A percentile compares a stretch with the other conserved stretches of the same genome.
Evolutionary conservation across 1,284 basidiomycete genomes (phyloP).

Genomic region (Sanghuangporus baumii): DNA sequence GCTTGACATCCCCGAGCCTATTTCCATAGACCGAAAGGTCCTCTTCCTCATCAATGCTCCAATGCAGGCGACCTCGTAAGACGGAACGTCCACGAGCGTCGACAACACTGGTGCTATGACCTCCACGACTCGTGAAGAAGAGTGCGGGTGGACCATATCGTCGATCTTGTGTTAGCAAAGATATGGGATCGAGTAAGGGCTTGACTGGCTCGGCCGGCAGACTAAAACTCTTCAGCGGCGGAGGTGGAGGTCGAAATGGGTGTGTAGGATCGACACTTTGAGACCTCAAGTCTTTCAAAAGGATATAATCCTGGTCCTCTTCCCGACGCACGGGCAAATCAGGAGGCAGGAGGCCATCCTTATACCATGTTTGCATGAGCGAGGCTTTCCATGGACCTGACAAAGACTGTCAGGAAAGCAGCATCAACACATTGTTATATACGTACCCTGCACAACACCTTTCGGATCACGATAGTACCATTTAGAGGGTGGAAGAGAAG

Average conservation of each 20-base stretch:
- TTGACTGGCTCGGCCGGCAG: slow-evolving; percentile 36
- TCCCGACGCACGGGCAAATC: slow-evolving; percentile 74
- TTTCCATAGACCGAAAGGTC: slow-evolving; percentile 31
- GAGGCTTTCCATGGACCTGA: slow-evolving; percentile 77
- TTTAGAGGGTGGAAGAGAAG: slow-evolving; percentile 54
- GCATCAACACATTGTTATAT: neutral
- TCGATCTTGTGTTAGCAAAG: slow-evolving; percentile 71
- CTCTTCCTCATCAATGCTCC: slow-evolving; percentile 64
- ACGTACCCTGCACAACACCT: slow-evolving; percentile 63
- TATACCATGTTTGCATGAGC: slow-evolving; percentile 84
- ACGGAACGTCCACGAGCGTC: slow-evolving; percentile 78
- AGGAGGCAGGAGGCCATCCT: slow-evolving; percentile 70
- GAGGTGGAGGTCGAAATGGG: slow-evolving; percentile 58
- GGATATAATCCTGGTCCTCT: slow-evolving; percentile 59
- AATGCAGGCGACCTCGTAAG: slow-evolving; percentile 69
- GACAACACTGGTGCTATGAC: slow-evolving; percentile 79
- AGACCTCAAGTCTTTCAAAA: slow-evolving; percentile 65
- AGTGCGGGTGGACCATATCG: slow-evolving; percentile 83
- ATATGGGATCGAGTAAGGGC: slow-evolving; percentile 68
- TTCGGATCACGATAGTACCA: slow-evolving; percentile 83
- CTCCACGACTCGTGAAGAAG: slow-evolving; percentile 81
- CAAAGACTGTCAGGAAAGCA: slow-evolving; percentile 12
- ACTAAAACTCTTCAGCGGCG: slow-evolving; percentile 26
- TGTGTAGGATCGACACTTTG: slow-evolving; percentile 72
- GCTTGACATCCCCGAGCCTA: slow-evolving; percentile 72